These are phyloP conservation scores for Mortierella alpina DNA, from an alignment of 192 early-diverging fungal genomes.

Conservation along the genomic window DNA sequence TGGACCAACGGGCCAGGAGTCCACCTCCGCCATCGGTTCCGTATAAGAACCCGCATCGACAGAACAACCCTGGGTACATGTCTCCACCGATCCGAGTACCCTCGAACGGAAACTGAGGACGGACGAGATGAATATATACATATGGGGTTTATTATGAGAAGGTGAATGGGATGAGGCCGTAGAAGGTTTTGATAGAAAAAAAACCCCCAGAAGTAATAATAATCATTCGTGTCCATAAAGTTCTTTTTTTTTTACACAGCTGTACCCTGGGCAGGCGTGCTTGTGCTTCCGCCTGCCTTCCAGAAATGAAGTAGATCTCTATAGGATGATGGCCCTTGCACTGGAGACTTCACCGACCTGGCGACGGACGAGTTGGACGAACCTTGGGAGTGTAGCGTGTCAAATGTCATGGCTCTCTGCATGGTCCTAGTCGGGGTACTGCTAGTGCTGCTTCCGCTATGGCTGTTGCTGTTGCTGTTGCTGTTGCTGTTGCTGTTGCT, in stretches of 20 bases:
- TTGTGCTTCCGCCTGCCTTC: slow-evolving; percentile 33
- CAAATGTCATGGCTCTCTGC: slow-evolving; percentile 42
- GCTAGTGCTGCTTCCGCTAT: neutral
- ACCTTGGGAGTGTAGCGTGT: slow-evolving; percentile 27
- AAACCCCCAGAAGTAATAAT: too few species aligned
- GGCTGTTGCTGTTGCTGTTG: neutral
- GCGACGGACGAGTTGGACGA: slow-evolving; percentile 11
- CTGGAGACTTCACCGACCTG: slow-evolving; percentile 33
- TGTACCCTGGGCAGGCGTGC: neutral
- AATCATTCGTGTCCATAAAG: too few species aligned
- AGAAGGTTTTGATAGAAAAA: too few species aligned
- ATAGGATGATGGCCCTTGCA: slow-evolving; percentile 37
- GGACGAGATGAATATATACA: too few species aligned
- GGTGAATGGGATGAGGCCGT: too few species aligned
- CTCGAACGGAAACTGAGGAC: too few species aligned
- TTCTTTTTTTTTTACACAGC: slow-evolving; percentile 22
- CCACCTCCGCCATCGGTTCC: slow-evolving; percentile 30
- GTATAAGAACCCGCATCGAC: slow-evolving; percentile 19
- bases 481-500: neutral
- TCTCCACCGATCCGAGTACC: slow-evolving; percentile 22
- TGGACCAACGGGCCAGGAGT: slow-evolving; percentile 15
- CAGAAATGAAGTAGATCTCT: slow-evolving; percentile 48
- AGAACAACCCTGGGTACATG: slow-evolving; percentile 11
- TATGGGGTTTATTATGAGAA: too few species aligned
- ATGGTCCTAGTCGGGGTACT: slow-evolving; percentile 13